These are phyloP conservation scores for Lyophyllum semitale DNA, from an alignment of 768 basidiomycete genomes.

Conservation along the genomic window DNA sequence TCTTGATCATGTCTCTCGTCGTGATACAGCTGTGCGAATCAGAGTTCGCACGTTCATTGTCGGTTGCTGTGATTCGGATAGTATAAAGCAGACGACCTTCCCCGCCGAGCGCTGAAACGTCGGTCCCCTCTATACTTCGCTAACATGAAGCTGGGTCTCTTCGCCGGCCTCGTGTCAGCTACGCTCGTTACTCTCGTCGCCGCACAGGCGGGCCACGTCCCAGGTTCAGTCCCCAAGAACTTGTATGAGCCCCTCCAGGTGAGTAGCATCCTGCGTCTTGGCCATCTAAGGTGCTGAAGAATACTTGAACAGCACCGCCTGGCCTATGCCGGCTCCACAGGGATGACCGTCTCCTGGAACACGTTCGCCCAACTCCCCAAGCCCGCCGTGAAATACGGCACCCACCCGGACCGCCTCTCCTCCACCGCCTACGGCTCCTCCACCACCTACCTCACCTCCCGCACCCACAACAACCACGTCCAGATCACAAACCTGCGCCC, in stretches of 20 bases:
- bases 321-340: conserved; percentile 21
- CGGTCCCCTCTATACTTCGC: no score
- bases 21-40: no score
- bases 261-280: neutral
- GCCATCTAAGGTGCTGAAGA: neutral
- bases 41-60: no score
- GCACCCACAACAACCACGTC: no score
- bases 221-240: neutral
- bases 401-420: no score
- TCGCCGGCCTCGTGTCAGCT: neutral
- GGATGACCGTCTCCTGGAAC: conserved; percentile 22
- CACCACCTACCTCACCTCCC: no score
- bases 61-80: no score
- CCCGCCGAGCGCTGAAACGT: no score
- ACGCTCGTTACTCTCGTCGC: neutral
- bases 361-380: conserved; percentile 16
- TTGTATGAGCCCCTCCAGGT: neutral
- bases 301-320: conserved; percentile 12
- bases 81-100: no score
- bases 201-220: neutral
- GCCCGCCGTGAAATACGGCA: neutral
- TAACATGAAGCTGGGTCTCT: neutral
- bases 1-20: no score
- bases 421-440: no score
- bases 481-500: no score